A percentile compares a stretch with the other conserved stretches of the same genome.
Conservation (phyloP, 441 rosid genomes). For the Aquilaria agallochum region DNA sequence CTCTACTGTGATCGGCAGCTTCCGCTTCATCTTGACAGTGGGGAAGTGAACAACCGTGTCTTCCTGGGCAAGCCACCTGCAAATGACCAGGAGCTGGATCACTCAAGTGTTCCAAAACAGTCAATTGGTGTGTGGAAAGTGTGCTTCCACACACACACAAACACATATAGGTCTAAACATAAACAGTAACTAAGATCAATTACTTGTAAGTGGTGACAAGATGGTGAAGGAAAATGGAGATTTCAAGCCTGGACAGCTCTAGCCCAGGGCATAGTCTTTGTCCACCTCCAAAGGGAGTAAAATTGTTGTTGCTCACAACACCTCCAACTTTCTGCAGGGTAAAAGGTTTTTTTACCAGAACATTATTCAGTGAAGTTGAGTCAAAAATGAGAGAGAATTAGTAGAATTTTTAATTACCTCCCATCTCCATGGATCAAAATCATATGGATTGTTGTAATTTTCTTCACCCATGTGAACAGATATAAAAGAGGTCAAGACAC, state of each 20-base stretch:
- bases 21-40: conserved; percentile 82
- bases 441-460: conserved; percentile 51
- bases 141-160: no score
- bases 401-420: conserved; percentile 30
- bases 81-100: background rate
- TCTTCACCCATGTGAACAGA: conserved; percentile 78
- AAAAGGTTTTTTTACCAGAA: background rate
- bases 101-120: background rate
- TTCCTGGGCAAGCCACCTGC: conserved; percentile 81
- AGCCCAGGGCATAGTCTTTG: conserved; percentile 76
- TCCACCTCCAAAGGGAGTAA: conserved; percentile 80
- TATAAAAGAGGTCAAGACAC: conserved; percentile 59
- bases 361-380: background rate
- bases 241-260: conserved; percentile 66
- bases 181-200: background rate
- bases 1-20: conserved; percentile 66
- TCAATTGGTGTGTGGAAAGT: background rate
- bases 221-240: conserved; percentile 69
- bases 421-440: conserved; percentile 79
- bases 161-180: background rate
- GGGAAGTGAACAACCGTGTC: conserved; percentile 81
- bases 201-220: conserved; percentile 60
- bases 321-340: conserved; percentile 43
- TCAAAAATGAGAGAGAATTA: no score
- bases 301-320: conserved; percentile 33